A percentile compares a stretch with the other conserved stretches of the same genome.
phyloP scores from a whole-genome alignment of 192 early-diverging fungal genomes.

The Chytriomyces sp. region DNA sequence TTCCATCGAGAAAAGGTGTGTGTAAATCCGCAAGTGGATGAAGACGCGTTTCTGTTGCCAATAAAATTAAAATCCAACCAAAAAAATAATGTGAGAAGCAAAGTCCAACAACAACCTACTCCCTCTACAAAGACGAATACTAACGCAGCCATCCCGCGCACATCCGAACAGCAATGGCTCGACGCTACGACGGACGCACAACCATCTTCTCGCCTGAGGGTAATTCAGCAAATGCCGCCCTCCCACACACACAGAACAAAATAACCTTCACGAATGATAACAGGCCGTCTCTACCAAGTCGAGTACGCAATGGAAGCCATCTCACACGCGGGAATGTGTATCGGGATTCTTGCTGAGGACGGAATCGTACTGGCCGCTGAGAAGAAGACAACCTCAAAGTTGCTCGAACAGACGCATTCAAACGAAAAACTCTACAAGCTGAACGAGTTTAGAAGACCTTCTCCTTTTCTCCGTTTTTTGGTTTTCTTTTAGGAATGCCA shows the following conservation, averaged over 20 bases:
- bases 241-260: not conserved
- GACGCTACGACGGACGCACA: constrained; percentile 97
- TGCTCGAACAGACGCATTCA: constrained; percentile 83
- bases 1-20: not conserved
- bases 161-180: constrained; percentile 68
- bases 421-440: constrained; percentile 97
- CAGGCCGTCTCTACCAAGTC: constrained; percentile 98
- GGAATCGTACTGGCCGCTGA: constrained; percentile 97
- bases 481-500: too few relatives aligned
- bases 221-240: constrained; percentile 42
- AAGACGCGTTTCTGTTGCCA: too few relatives aligned
- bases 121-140: too few relatives aligned
- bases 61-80: too few relatives aligned
- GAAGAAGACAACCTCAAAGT: constrained; percentile 91
- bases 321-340: constrained; percentile 91
- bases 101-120: too few relatives aligned
- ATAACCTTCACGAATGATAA: not conserved
- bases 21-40: too few relatives aligned
- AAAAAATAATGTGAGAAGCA: too few relatives aligned
- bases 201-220: constrained; percentile 99
- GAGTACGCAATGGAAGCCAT: constrained; percentile 99
- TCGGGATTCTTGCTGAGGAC: constrained; percentile 90
- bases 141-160: too few relatives aligned
- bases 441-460: constrained; percentile 70
- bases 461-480: too few relatives aligned